Conservation (phyloP, 2,329 filamentous ascomycete species). For the Xenoacremonium recifei region DNA sequence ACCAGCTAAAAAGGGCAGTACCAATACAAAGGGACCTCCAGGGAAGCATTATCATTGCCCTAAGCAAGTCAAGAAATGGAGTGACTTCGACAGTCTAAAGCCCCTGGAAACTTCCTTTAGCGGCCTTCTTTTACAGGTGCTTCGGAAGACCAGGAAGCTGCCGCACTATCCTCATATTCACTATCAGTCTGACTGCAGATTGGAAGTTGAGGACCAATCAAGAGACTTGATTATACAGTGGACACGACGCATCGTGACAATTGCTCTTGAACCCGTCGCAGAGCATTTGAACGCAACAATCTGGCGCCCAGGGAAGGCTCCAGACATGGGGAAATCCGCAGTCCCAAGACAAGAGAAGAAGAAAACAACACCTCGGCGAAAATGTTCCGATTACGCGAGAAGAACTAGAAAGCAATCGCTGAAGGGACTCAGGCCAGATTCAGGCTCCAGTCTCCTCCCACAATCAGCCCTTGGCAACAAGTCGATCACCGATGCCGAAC, state of each 20-base stretch:
- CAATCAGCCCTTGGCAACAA: not conserved
- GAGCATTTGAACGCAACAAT: constrained; percentile 8
- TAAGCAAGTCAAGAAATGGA: constrained; percentile 5
- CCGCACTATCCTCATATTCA: constrained; percentile 2
- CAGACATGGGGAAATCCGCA: constrained; percentile 1
- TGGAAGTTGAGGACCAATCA: constrained; percentile 4
- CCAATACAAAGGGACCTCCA: constrained; percentile 6
- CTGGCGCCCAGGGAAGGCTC: constrained; percentile 8
- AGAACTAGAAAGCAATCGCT: constrained; percentile 1
- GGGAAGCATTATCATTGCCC: not conserved
- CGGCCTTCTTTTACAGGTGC: constrained; percentile 3
- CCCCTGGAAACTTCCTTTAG: constrained; percentile 3
- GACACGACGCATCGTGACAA: constrained; percentile 10
- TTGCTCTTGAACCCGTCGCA: constrained; percentile 10
- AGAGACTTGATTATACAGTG: constrained; percentile 7
- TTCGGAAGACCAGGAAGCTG: not conserved
- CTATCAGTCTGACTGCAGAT: not conserved
- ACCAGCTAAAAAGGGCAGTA: constrained; percentile 6
- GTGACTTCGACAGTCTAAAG: constrained; percentile 8
- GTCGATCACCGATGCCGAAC: not conserved
- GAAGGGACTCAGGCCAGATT: constrained; percentile 4
- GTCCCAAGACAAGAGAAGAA: not conserved
- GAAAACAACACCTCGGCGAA: not conserved
- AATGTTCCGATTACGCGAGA: not conserved
- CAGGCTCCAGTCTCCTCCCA: not conserved